Evolutionary conservation across 2,329 filamentous ascomycete genomes (phyloP).

Genomic region (Arthroderma sp.): DNA sequence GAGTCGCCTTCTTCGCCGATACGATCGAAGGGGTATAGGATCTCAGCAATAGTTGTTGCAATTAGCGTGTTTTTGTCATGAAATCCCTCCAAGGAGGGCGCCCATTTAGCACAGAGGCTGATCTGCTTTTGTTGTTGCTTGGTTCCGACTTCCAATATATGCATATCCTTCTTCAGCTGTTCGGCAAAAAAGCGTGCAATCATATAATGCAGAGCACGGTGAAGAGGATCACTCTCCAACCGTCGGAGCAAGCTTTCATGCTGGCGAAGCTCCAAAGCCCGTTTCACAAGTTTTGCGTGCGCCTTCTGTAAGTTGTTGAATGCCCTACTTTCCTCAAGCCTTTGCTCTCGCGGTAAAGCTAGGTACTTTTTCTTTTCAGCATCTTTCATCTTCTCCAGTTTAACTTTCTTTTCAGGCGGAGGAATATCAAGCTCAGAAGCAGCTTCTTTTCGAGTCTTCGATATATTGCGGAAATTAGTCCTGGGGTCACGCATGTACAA

Average conservation of each 20-base stretch:
- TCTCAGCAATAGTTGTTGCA: constrained; percentile 44
- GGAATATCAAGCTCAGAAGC: neutral
- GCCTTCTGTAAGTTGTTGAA: constrained; percentile 9
- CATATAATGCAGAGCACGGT: constrained; percentile 39
- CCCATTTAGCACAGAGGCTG: constrained; percentile 49
- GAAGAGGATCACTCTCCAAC: constrained; percentile 34
- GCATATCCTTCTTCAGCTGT: constrained; percentile 39
- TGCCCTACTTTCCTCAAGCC: too few relatives aligned
- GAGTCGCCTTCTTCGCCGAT: constrained; percentile 21
- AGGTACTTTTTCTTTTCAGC: constrained; percentile 14
- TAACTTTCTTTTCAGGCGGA: neutral
- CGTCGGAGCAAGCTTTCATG: constrained; percentile 30
- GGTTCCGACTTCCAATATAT: constrained; percentile 28
- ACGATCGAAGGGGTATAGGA: constrained; percentile 32
- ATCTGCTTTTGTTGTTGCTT: constrained; percentile 32
- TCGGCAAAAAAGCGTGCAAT: constrained; percentile 45
- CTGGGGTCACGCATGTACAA: constrained; percentile 31
- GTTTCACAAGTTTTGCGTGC: constrained; percentile 5
- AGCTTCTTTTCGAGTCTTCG: too few relatives aligned
- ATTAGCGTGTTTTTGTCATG: constrained; percentile 48
- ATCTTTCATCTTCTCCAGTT: neutral
- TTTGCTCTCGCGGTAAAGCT: too few relatives aligned
- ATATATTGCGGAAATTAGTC: constrained; percentile 27
- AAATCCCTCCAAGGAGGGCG: constrained; percentile 40
- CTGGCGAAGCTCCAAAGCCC: constrained; percentile 24